Base-by-base conservation (phyloP, 2,329 filamentous ascomycete species). In the Neofusicoccum parvum region DNA sequence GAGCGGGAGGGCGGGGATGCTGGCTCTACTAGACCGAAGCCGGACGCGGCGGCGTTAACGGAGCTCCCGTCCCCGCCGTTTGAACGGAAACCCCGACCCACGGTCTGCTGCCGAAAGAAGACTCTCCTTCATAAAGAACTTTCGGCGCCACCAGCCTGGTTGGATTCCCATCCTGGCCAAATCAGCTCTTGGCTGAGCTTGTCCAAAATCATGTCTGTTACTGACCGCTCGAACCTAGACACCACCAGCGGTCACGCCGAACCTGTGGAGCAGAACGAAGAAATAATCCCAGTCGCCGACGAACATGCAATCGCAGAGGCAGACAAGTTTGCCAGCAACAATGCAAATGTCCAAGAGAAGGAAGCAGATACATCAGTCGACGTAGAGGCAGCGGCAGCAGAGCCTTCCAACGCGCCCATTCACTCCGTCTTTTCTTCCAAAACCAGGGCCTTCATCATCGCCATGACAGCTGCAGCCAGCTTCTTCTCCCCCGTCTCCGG, bases 401-500 rank as follows among this genome's bases (percentile, higher is more conserved):
- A 56, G 2, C 14, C 50, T 5, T 32, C 62, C 4, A 41, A 50
- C 4, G 34, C 50, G 34, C 70, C 58, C 49, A 69, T 72, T 23
- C 75, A 73, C 51, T 75, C 73, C 0, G 67, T 74, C 7, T 76
- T 76, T 66, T 71, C 72, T 3, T 62, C 67, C 9, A 66, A 64
- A 11, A 72, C 76, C 63, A 76, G 75, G 62, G 66, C 69, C 46
- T 60, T 68, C 15, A 75, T 76, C 48, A 70, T 76, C 14, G 39
- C 75, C 27, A 69, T 69, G 12, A 72, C 68, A 3, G 70, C 70
- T 1, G 68, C 75, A 32, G 70, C 71, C 6, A 67, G 68, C 9
- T 72, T 72, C 65, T 75, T 74, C 60, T 70, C 71, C 23, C 74
- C 74, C 4, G 68, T 76, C 62, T 70, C 71, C 1, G 70, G 70